Evolutionary conservation across 2,329 filamentous ascomycete species (phyloP).

Genomic region (Fusarium algeriense): DNA sequence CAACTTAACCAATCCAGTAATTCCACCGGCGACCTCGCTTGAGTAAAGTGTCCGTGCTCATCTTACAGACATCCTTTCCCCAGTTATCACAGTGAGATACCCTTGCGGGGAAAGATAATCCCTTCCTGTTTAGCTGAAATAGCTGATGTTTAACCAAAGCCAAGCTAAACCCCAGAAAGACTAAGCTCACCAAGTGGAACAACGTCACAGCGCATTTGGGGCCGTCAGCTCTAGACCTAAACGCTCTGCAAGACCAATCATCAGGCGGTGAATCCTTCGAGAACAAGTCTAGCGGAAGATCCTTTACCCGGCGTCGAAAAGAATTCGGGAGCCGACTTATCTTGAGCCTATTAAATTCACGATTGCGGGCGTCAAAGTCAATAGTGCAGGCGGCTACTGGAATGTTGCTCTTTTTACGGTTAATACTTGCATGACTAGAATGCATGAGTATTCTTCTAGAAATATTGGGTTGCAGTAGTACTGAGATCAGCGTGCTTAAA

Average conservation of each 20-base stretch:
- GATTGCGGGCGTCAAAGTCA: background rate
- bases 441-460: background rate
- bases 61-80: background rate
- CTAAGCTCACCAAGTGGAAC: constrained; percentile 9
- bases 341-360: background rate
- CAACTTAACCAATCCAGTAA: background rate
- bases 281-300: background rate
- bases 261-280: constrained; percentile 14
- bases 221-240: background rate
- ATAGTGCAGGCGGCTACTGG: constrained; percentile 2
- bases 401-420: background rate
- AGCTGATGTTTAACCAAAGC: constrained; percentile 1
- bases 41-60: constrained; percentile 3
- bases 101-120: background rate
- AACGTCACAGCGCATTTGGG: constrained; percentile 24
- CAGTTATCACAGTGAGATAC: constrained; percentile 19
- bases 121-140: constrained; percentile 5
- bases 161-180: background rate
- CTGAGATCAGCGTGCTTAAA: constrained; percentile 1
- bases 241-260: constrained; percentile 5
- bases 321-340: background rate
- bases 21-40: background rate
- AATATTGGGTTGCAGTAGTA: constrained; percentile 4
- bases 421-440: background rate
- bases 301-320: background rate